A percentile compares a stretch with the other conserved stretches of the same genome.
Evolutionary conservation across 106 monocot genomes (phyloP).

Genomic region (Platanthera zijinensis): DNA sequence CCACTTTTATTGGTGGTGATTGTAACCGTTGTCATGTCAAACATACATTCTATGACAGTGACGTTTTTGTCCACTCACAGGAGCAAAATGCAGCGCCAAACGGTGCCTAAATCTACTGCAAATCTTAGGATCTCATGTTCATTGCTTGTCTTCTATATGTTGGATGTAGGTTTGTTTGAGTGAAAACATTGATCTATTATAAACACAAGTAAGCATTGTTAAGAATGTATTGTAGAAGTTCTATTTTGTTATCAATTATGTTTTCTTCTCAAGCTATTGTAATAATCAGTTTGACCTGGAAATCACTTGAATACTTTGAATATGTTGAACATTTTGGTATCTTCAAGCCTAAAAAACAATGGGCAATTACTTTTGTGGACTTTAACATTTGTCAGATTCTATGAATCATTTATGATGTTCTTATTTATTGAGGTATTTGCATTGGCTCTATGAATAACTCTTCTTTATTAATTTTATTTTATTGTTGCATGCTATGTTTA

Average conservation of each 20-base stretch:
- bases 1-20: too few relatives aligned
- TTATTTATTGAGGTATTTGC: background rate
- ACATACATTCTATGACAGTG: too few relatives aligned
- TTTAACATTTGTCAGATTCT: background rate
- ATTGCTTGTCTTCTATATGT: background rate
- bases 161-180: background rate
- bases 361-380: background rate
- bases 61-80: too few relatives aligned
- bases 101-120: background rate
- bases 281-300: background rate
- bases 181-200: background rate
- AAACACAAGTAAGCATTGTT: background rate
- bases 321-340: background rate
- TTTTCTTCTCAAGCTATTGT: background rate
- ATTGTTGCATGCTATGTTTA: background rate
- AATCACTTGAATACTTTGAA: background rate
- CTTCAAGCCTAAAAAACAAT: background rate
- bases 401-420: background rate
- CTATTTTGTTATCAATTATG: background rate
- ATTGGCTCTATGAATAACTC: background rate
- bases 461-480: background rate
- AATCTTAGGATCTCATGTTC: background rate
- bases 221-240: background rate
- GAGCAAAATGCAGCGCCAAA: too few relatives aligned
- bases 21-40: too few relatives aligned